phyloP scores from a whole-genome alignment of 2,329 filamentous ascomycete genomes.

The Sordariomycetes sp. region DNA sequence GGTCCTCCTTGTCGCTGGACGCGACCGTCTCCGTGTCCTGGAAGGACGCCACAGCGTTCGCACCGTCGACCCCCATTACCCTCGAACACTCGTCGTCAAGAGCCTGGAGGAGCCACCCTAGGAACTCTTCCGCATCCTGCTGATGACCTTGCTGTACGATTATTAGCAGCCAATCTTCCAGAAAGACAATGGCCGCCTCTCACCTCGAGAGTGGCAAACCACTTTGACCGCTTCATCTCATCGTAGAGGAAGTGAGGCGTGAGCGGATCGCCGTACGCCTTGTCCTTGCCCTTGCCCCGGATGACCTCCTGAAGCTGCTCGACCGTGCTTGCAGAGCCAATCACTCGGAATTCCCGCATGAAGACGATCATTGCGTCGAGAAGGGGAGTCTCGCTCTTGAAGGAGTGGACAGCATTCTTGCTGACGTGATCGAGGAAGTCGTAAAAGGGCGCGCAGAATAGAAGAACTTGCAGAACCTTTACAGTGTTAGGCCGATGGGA shows the following conservation, averaged over 20 bases:
- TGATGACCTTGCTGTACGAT: slow-evolving; percentile 68
- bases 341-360: slow-evolving; percentile 78
- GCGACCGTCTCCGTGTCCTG: slow-evolving; percentile 10
- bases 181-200: slow-evolving; percentile 14
- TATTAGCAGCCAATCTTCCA: neutral
- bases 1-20: slow-evolving; percentile 15
- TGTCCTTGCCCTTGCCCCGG: slow-evolving; percentile 71
- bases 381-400: slow-evolving; percentile 89
- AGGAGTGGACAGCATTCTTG: slow-evolving; percentile 73
- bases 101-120: slow-evolving; percentile 84
- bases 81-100: slow-evolving; percentile 84
- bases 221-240: slow-evolving; percentile 71
- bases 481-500: slow-evolving; percentile 19
- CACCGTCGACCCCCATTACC: slow-evolving; percentile 48
- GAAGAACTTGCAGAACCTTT: slow-evolving; percentile 85
- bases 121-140: slow-evolving; percentile 94
- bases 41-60: slow-evolving; percentile 9
- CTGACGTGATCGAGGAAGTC: slow-evolving; percentile 81
- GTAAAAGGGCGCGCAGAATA: slow-evolving; percentile 91
- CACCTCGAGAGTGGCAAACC: slow-evolving; percentile 87
- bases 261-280: slow-evolving; percentile 83
- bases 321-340: slow-evolving; percentile 62
- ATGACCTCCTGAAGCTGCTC: slow-evolving; percentile 63
- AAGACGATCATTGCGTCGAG: slow-evolving; percentile 97
- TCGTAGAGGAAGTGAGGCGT: slow-evolving; percentile 93